Base-by-base conservation (phyloP, 805 yeast species). In the Saturnispora kantuleensis region DNA sequence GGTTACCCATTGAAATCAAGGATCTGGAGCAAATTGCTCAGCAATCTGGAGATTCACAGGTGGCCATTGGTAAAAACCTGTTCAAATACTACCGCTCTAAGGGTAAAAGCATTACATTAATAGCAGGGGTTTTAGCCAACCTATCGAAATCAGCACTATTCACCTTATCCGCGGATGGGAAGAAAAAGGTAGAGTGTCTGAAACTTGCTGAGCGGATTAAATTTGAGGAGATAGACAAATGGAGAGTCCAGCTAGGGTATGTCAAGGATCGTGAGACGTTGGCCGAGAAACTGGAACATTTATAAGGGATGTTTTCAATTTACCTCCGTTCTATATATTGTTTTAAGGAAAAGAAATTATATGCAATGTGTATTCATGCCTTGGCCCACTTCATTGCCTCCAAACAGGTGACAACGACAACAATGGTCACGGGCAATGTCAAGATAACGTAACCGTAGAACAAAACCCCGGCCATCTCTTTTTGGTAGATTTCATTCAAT, bases 381-480 rank as follows among this genome's bases (percentile, higher is more conserved):
- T 42, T 36, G 18, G 67, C 63, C 67, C 67, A 63, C 40, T 57
- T 53, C 45, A 76, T 62, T 21, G 73, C 76, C 54, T 73, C 76
- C 54, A 84, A 72, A 36, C 86, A 76, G 7, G 78, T 70, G 18
- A 81, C 83, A 28, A 84, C 90, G 45, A 81, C 79, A 35, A 74
- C 62, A 31, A 84, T 84, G 28, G 90, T 81, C 4, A 84, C 79
- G 0, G 94, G 94, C 44, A 84, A 67, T 12, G 89, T 81, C 51
- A 84, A 63, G 2, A 84, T 71, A 13, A 77, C 90, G 53, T 84
- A 84, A 5, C 93, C 90, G 84, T 89, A 84, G 51, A 84, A 84
- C 50, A 84, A 65, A 13, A 84, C 83, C 28, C 86, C 86, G 0
- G 85, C 81, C 90, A 84, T 84, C 60, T 84, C 94, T 55, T 75